A percentile compares a stretch with the other conserved stretches of the same genome.
Evolutionary conservation across 2,329 filamentous ascomycete species (phyloP).

Genomic region (Ceratocystis ficicola): DNA sequence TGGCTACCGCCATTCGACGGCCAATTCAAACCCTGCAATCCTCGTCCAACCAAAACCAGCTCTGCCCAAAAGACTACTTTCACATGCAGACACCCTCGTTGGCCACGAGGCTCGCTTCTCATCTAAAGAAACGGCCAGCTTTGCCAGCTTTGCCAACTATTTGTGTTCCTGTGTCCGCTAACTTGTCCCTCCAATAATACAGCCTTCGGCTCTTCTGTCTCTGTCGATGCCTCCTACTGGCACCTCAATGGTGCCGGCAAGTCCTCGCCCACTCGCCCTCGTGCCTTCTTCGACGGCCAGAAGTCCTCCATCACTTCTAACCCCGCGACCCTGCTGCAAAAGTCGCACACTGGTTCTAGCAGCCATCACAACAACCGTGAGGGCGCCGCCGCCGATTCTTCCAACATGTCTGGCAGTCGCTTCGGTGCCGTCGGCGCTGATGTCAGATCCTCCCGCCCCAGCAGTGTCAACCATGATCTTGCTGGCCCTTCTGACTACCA

Average conservation of each 20-base stretch:
- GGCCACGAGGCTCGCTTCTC: no score
- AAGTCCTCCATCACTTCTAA: background rate
- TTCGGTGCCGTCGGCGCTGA: constrained; percentile 14
- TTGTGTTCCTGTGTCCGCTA: background rate
- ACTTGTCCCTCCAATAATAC: background rate
- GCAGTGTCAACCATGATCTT: constrained; percentile 5
- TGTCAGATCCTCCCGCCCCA: constrained; percentile 12
- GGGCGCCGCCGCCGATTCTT: background rate
- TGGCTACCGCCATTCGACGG: background rate
- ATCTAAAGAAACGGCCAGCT: no score
- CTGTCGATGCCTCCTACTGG: constrained; percentile 5
- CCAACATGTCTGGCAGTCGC: background rate
- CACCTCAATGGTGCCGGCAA: background rate
- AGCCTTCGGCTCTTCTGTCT: constrained; percentile 2
- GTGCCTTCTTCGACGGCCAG: constrained; percentile 12
- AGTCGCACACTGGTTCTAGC: constrained; percentile 1
- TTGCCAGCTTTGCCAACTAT: background rate
- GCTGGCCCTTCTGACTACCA: constrained; percentile 5
- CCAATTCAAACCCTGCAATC: background rate
- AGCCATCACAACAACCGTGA: constrained; percentile 18
- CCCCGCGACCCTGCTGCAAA: background rate
- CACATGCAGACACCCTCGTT: constrained; percentile 4
- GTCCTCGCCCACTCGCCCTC: constrained; percentile 18
- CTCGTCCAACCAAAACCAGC: background rate
- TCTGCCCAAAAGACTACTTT: background rate